phyloP scores from a whole-genome alignment of 2,329 filamentous ascomycete species.

The Paracoccidioides lutzii region DNA sequence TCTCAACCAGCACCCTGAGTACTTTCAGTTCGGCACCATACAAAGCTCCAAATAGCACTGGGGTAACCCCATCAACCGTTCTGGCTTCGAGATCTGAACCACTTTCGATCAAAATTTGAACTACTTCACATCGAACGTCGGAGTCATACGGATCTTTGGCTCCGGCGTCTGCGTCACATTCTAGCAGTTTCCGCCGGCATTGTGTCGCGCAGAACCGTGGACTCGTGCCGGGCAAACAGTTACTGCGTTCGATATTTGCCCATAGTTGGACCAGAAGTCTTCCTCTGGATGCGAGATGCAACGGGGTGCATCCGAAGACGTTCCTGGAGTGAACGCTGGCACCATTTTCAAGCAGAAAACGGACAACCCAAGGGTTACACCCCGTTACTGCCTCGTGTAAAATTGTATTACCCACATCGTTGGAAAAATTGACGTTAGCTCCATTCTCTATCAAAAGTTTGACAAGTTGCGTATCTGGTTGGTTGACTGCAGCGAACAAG shows the following conservation, averaged over 20 bases:
- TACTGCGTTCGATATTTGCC: neutral
- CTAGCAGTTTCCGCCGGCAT: neutral
- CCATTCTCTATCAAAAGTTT: constrained; percentile 3
- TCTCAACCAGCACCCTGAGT: neutral
- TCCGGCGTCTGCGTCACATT: constrained; percentile 2
- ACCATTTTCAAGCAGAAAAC: neutral
- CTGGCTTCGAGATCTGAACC: neutral
- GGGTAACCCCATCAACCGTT: neutral
- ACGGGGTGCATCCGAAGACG: neutral
- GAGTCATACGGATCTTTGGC: neutral
- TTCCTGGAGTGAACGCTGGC: neutral
- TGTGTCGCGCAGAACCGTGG: neutral
- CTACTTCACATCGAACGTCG: neutral
- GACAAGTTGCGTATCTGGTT: neutral
- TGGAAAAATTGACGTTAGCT: neutral
- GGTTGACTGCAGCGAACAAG: neutral
- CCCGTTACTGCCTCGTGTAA: neutral
- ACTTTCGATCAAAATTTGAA: neutral
- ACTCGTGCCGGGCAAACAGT: neutral
- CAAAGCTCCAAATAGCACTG: neutral
- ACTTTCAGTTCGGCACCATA: neutral
- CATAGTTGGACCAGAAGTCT: neutral
- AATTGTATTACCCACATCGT: neutral
- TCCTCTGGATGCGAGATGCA: neutral
- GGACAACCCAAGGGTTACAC: neutral